Evolutionary conservation across 2,329 filamentous ascomycete species (phyloP).

Genomic region (Dactylellina parvicollis): DNA sequence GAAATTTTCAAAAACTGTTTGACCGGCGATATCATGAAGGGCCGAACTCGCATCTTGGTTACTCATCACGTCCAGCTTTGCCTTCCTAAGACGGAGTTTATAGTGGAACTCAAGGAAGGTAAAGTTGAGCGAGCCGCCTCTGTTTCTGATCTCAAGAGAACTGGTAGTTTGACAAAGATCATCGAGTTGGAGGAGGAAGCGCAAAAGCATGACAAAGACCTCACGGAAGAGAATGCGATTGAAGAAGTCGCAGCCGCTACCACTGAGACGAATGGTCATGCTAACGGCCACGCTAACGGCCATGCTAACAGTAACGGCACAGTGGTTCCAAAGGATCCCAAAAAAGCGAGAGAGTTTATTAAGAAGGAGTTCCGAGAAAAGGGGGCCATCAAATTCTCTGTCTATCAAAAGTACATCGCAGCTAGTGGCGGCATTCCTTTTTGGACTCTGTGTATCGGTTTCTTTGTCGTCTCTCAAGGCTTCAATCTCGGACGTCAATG

Average conservation of each 20-base stretch:
- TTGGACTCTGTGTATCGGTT: conserved; percentile 54
- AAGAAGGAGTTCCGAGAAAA: conserved; percentile 78
- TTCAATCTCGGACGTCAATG: conserved; percentile 55
- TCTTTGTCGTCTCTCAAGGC: conserved; percentile 51
- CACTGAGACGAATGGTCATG: conserved; percentile 11
- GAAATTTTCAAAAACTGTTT: conserved; percentile 81
- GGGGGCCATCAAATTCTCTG: conserved; percentile 72
- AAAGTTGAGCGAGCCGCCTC: conserved; percentile 72
- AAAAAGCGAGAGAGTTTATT: conserved; percentile 73
- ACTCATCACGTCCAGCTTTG: conserved; percentile 81
- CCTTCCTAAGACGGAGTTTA: conserved; percentile 75
- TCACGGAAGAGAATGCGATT: conserved; percentile 69
- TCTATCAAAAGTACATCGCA: conserved; percentile 75
- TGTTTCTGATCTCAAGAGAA: conserved; percentile 68
- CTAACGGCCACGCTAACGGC: conserved; percentile 59
- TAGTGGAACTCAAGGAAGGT: conserved; percentile 77
- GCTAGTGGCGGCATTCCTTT: conserved; percentile 68
- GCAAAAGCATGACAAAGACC: conserved; percentile 54
- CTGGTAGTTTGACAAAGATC: conserved; percentile 63
- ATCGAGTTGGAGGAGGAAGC: conserved; percentile 60
- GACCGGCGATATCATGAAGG: conserved; percentile 74
- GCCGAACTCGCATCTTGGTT: conserved; percentile 79
- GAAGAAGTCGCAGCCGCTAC: conserved; percentile 66
- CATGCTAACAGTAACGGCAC: conserved; percentile 62
- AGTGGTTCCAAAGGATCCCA: conserved; percentile 66